A percentile compares a stretch with the other conserved stretches of the same genome.
Evolutionary conservation across 495 filamentous ascomycete genomes (phyloP).

Genomic region (Xylaria acuta): DNA sequence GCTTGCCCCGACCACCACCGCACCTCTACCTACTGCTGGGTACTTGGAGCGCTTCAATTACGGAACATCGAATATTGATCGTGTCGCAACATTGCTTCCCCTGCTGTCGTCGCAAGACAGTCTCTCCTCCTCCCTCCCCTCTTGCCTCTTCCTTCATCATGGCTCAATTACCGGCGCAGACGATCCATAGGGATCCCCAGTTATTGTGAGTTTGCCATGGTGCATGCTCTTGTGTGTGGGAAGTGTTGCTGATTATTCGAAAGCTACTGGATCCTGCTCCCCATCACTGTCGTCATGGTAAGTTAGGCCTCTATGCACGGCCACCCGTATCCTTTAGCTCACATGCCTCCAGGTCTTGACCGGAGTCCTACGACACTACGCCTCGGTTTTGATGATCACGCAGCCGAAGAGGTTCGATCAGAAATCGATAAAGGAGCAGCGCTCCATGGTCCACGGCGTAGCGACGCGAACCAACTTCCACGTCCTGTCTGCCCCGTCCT

Average conservation of each 20-base stretch:
- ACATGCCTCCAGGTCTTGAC: conserved; percentile 74
- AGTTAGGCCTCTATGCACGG: conserved; percentile 16
- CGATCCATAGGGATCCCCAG: conserved; percentile 98
- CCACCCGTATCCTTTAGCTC: conserved; percentile 4
- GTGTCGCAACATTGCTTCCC: neutral
- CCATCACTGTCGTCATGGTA: conserved; percentile 98
- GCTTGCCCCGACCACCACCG: conserved; percentile 16
- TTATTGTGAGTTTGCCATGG: conserved; percentile 70
- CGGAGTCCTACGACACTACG: conserved; percentile 95
- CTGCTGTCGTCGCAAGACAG: neutral
- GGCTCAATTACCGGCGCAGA: conserved; percentile 87
- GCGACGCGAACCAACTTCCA: conserved; percentile 81
- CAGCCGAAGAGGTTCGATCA: conserved; percentile 82
- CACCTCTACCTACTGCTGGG: conserved; percentile 3
- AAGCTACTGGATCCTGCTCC: conserved; percentile 98
- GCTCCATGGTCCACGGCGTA: conserved; percentile 82
- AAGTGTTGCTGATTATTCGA: conserved; percentile 24
- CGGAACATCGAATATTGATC: neutral
- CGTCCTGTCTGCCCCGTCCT: conserved; percentile 75
- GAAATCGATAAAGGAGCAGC: conserved; percentile 82
- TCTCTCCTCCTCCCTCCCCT: neutral
- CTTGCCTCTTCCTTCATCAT: conserved; percentile 55
- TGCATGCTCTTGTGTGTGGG: neutral
- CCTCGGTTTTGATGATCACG: conserved; percentile 84
- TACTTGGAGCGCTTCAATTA: neutral